Conservation (phyloP, 2,329 filamentous ascomycete genomes). For the Pyricularia grisea region DNA sequence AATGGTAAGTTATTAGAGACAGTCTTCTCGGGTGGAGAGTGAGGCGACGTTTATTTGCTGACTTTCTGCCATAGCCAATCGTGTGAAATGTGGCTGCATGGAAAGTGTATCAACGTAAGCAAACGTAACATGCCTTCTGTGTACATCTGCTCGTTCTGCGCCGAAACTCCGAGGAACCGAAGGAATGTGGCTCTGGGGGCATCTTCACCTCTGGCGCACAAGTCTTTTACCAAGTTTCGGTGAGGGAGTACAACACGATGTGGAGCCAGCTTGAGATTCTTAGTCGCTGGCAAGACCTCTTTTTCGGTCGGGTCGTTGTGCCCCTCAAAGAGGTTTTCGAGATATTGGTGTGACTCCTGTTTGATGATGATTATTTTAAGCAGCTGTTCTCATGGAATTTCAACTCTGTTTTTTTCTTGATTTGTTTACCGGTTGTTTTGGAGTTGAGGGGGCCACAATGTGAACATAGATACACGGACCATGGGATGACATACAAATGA, state of each 20-base stretch:
- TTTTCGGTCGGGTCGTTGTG: neutral
- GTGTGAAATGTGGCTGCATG: conserved; percentile 57
- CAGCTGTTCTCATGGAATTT: neutral
- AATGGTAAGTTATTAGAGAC: conserved; percentile 40
- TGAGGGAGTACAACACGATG: conserved; percentile 14
- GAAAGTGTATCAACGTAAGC: conserved; percentile 51
- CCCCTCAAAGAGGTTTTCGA: neutral
- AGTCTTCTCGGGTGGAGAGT: neutral
- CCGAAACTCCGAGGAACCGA: conserved; percentile 44
- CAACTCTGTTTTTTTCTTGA: neutral
- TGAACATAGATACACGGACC: neutral
- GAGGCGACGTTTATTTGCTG: neutral
- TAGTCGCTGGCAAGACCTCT: neutral
- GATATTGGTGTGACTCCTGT: neutral
- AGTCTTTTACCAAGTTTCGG: conserved; percentile 34
- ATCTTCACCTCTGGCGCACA: conserved; percentile 33
- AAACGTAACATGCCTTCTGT: conserved; percentile 43
- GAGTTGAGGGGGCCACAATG: neutral
- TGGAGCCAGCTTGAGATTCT: neutral
- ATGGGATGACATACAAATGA: neutral
- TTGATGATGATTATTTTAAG: neutral
- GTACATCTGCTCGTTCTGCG: conserved; percentile 56
- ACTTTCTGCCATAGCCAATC: conserved; percentile 37
- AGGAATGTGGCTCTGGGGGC: conserved; percentile 24
- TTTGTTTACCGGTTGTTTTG: neutral